Conservation (phyloP, 1,284 basidiomycete genomes). For the Cystobasidium sp. region DNA sequence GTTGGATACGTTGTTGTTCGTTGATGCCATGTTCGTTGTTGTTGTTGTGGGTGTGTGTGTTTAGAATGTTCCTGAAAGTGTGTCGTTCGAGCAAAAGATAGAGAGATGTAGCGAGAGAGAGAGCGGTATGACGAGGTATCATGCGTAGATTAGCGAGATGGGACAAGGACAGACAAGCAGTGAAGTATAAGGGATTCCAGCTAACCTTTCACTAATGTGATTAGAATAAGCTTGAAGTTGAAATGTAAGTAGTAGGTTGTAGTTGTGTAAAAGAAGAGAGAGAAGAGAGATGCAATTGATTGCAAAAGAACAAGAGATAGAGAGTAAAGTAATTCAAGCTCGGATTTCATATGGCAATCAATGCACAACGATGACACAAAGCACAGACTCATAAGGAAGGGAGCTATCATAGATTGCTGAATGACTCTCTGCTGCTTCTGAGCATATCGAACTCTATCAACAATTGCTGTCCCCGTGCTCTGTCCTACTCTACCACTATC, state of each 20-base stretch:
- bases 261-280: background rate
- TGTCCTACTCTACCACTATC: background rate
- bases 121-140: background rate
- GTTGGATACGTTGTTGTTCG: slow-evolving; percentile 13
- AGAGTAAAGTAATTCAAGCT: background rate
- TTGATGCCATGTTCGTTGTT: slow-evolving; percentile 10
- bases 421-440: background rate
- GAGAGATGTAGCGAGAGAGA: background rate
- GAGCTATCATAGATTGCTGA: background rate
- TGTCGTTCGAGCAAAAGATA: background rate
- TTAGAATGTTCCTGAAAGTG: background rate
- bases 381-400: slow-evolving; percentile 2
- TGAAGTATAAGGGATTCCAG: too few species aligned
- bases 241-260: background rate
- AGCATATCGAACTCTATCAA: background rate
- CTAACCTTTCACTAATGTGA: too few species aligned
- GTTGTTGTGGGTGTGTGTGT: slow-evolving; percentile 2
- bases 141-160: background rate
- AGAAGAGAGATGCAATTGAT: slow-evolving; percentile 11
- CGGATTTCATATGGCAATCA: background rate
- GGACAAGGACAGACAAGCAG: too few species aligned
- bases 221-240: too few species aligned
- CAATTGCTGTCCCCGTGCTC: background rate
- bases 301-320: background rate
- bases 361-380: background rate